These are phyloP conservation scores for Chlamydomonas incerta DNA, from an alignment of 139 green algal species.

Conservation along the genomic window DNA sequence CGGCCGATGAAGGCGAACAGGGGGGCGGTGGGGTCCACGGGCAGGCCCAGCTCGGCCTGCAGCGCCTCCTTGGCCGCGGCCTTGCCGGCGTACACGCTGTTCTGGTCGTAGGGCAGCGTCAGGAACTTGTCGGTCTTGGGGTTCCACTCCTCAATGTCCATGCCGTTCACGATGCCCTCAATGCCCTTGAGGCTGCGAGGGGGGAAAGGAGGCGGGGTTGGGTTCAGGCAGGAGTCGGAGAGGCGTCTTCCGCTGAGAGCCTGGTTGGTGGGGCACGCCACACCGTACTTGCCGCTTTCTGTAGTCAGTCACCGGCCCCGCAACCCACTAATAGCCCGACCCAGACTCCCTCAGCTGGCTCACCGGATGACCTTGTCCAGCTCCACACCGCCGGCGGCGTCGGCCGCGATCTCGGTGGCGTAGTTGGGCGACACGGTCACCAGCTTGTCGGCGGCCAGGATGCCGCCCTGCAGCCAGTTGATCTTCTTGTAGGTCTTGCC, in stretches of 20 bases:
- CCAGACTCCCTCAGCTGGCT: too few relatives aligned
- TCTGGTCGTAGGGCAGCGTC: slow-evolving; percentile 90
- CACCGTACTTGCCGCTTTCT: too few relatives aligned
- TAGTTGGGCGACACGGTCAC: slow-evolving; percentile 99
- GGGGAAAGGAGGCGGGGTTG: too few relatives aligned
- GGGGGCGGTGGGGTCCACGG: slow-evolving; percentile 81
- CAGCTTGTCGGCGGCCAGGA: slow-evolving; percentile 90
- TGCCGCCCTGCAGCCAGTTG: slow-evolving; percentile 97
- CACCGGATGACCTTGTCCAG: slow-evolving; percentile 79
- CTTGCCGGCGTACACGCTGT: slow-evolving; percentile 86
- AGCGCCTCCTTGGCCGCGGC: slow-evolving; percentile 91
- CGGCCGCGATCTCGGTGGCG: slow-evolving; percentile 89
- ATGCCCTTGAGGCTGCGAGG: slow-evolving; percentile 65
- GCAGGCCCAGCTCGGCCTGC: slow-evolving; percentile 72
- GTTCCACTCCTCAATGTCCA: slow-evolving; percentile 97
- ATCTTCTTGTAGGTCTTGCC: slow-evolving; percentile 84
- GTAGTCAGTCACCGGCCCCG: too few relatives aligned
- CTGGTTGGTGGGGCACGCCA: too few relatives aligned
- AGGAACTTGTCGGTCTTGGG: slow-evolving; percentile 96
- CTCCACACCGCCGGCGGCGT: slow-evolving; percentile 88
- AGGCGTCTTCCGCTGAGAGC: too few relatives aligned
- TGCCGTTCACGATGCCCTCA: slow-evolving; percentile 99
- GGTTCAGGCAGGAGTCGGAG: too few relatives aligned
- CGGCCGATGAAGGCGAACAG: slow-evolving; percentile 95
- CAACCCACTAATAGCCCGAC: too few relatives aligned